Evolutionary conservation across 164 flowering plant genomes (phyloP).

Genomic region (Chimonanthus praecox): DNA sequence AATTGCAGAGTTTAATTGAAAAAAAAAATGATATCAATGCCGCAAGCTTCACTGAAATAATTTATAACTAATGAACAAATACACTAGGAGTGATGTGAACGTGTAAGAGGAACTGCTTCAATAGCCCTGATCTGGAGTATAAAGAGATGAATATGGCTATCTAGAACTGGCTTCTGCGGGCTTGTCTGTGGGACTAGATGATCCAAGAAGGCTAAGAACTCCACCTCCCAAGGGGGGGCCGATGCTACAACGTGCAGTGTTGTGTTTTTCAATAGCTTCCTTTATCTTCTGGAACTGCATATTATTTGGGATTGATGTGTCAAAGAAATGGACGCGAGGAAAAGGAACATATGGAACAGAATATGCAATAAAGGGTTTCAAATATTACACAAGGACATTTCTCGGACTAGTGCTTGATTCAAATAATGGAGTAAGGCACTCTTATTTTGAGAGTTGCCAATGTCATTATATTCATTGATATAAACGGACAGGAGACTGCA

Average conservation of each 20-base stretch:
- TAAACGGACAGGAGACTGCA: too few relatives aligned
- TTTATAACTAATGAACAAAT: background rate
- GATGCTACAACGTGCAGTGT: constrained; percentile 71
- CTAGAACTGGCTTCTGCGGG: constrained; percentile 37
- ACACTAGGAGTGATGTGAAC: background rate
- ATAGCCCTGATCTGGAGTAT: background rate
- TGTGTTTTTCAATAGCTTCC: constrained; percentile 74
- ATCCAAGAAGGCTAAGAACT: constrained; percentile 43
- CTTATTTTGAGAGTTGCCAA: too few relatives aligned
- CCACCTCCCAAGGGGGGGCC: constrained; percentile 70
- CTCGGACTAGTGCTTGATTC: background rate
- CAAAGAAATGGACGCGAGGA: background rate
- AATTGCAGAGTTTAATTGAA: background rate
- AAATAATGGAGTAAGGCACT: background rate
- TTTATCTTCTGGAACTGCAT: constrained; percentile 92
- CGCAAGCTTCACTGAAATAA: background rate
- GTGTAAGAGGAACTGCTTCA: background rate
- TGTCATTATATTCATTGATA: too few relatives aligned
- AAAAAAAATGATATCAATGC: background rate
- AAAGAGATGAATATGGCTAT: constrained; percentile 5
- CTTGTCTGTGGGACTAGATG: constrained; percentile 31
- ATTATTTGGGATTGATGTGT: background rate
- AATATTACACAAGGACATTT: background rate
- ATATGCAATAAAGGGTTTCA: background rate
- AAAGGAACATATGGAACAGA: background rate